Evolutionary conservation across 2,329 filamentous ascomycete species (phyloP), one percentile per base, ranked within the genome.

Genomic region (Fusarium denticulatum): DNA sequence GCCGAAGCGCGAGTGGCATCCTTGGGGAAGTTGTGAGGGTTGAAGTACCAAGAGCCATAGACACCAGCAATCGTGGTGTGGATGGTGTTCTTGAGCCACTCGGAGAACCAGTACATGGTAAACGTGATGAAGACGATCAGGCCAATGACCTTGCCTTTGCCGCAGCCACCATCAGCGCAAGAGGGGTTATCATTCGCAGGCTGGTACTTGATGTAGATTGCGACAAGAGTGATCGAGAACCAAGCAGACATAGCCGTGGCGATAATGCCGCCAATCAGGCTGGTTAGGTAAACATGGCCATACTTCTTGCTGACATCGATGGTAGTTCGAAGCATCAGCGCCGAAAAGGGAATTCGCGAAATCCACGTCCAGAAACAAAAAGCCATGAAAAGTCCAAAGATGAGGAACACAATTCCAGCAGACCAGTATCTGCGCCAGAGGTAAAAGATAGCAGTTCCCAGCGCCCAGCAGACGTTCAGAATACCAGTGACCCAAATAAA

Each of bases 401-500:
- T 80, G 20, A 97, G 85, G 81, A 96, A 97, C 0, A 97, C 92
- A 45, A 98, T 96, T 40, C 94, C 96, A 16, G 93, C 95, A 12
- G 92, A 93, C 83, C 91, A 97, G 80, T 96, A 94, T 64, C 88
- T 88, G 47, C 90, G 87, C 67, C 88, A 91, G 49, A 97, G 89
- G 86, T 97, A 97, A 83, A 95, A 97, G 59, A 96, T 91, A 15
- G 94, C 94, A 0, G 94, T 97, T 3, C 89, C 95, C n/a, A 98
- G 85, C 2, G 94, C 94, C 76, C 94, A 92, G 61, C 92, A 84
- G 77, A 97, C 93, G 81, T 98, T 97, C 64, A 97, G 86, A 58
- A 97, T 96, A 18, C 94, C 94, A 1, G 95, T 97, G 43, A 95
- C 89, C 94, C 94, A 98, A 80, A 98, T 97, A 76, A 97, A 95